Base-by-base conservation (phyloP, 2,329 filamentous ascomycete species). In the Orbilia blumenaviensis region DNA sequence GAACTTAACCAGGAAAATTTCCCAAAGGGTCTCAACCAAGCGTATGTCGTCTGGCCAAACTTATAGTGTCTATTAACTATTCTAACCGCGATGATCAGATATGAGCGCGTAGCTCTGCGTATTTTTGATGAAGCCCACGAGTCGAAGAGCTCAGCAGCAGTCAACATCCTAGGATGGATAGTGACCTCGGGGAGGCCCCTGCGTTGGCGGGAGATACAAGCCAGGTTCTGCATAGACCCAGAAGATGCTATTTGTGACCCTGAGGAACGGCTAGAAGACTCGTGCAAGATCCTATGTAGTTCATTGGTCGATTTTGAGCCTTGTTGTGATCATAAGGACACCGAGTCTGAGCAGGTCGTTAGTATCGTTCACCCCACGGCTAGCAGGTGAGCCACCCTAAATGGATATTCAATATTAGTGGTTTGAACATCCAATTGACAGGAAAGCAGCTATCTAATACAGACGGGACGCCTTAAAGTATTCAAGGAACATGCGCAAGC, bases 1-100 rank as follows among this genome's bases (percentile, higher is more conserved):
- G 78, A 79, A 34, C 56, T 79, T 1, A 2, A 32, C 8, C 14
- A 60, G 16, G 69, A 74, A 2, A 79, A 76, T 14, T 79, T 79
- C 41, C 78, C 77, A 2, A 38, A 46, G 4, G 73, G 56, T 18
- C 38, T 79, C n/a, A 23, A 78, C 4, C 44, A 62, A 27, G 78
- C 78, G 78, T 79, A 71, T 2, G 71, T 29, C 1, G 1, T 10
- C n/a, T n/a, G n/a, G n/a, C n/a, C 46, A 2, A 10, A 29, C 14
- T 16, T 9, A 14, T 10, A 29, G 1, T 14, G 10, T 18, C 44
- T n/a, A 25, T 2, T 50, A 46, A 27, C 14, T 32, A 32, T 21
- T 16, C n/a, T 29, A 10, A 32, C 8, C 25, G 25, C 10, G 12
- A 32, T 8, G 3, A n/a, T 1, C 12, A 62, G 58, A 3, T 62